Evolutionary conservation across 768 basidiomycete species (phyloP), one percentile per base, ranked within the genome.

Genomic region (Hygrocybe punicea): DNA sequence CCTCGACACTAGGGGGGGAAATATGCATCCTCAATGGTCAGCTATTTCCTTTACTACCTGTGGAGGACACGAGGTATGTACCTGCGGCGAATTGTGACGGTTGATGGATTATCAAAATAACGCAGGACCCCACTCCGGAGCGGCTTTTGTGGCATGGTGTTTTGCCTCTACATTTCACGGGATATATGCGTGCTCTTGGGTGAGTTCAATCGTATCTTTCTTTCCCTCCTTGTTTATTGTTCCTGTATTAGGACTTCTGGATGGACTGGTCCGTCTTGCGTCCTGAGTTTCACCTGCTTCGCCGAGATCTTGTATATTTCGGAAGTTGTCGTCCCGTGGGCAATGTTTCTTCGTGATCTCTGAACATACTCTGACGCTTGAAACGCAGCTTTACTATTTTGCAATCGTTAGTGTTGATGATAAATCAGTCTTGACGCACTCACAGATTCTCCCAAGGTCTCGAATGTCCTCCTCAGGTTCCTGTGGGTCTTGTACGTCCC

Each of bases 231-330:
- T 25, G 49, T 44, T 46, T 36, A 16, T 24, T 46, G 51, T 13
- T 21, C 19, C 13, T 50, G 34, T 29, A 50, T 1, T 60, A 91
- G 93, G 93, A 97, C 63, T 69, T 93, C 33, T 66, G 87, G 10
- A 89, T 95, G 84, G 96, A 98, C 69, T 98, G 96, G 96, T 91
- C 89, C 2, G 67, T 98, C 44, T 74, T 93, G 44, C 84, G 76
- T 56, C 74, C 78, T 8, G 74, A 63, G 58, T 76, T 87, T 60
- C 81, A 73, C 17, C 73, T 91, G 37, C 78, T 98, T 2, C 84
- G 97, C 14, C 70, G 75, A 4, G 90, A 95, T 34, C 71, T 96
- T 29, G 73, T 91, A 2, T 98, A 94, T 68, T 74, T 79, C 6
- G 80, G 84, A 46, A n/a, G n/a, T n/a, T 67, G 81, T 40, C 73